These are phyloP conservation scores for Daldinia concentrica DNA, from an alignment of 495 filamentous ascomycete species.

Conservation along the genomic window DNA sequence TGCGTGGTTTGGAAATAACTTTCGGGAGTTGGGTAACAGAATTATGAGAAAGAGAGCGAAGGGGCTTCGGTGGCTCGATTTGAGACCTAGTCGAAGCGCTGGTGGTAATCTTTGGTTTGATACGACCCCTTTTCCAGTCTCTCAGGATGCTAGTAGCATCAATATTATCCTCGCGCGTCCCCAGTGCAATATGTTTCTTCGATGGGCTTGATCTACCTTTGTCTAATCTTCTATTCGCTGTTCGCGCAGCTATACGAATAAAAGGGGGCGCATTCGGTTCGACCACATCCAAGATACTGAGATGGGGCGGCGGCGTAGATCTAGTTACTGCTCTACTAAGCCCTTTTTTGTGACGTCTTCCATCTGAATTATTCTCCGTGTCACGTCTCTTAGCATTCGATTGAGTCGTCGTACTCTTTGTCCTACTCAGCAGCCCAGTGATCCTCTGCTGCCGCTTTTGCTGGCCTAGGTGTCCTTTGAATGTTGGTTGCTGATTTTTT, in stretches of 20 bases:
- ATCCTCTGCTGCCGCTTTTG: slow-evolving; percentile 56
- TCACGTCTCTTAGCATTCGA: slow-evolving; percentile 4
- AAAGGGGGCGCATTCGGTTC: slow-evolving; percentile 72
- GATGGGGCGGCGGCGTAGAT: slow-evolving; percentile 45
- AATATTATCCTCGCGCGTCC: slow-evolving; percentile 74
- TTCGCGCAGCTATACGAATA: slow-evolving; percentile 78
- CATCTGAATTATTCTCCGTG: slow-evolving; percentile 4
- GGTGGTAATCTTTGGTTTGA: slow-evolving; percentile 57
- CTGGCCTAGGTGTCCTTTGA: slow-evolving; percentile 42
- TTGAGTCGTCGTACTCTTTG: slow-evolving; percentile 36
- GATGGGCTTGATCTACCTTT: slow-evolving; percentile 78
- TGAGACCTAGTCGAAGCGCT: not conserved
- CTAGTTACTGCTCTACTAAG: slow-evolving; percentile 13
- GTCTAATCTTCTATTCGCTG: slow-evolving; percentile 68
- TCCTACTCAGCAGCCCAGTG: slow-evolving; percentile 51
- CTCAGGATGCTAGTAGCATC: slow-evolving; percentile 74
- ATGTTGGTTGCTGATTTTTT: slow-evolving; percentile 38
- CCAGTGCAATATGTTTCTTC: slow-evolving; percentile 76
- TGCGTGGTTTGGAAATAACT: slow-evolving; percentile 18
- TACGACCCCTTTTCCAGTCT: slow-evolving; percentile 79
- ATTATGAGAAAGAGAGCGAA: slow-evolving; percentile 49
- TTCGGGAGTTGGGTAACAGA: slow-evolving; percentile 27
- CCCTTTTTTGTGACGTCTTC: slow-evolving; percentile 16
- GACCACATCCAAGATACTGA: slow-evolving; percentile 79
- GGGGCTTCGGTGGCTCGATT: slow-evolving; percentile 37